Evolutionary conservation across 2,329 filamentous ascomycete genomes (phyloP), one percentile per base, ranked within the genome.

Genomic region (Parascedosporium putredinis): DNA sequence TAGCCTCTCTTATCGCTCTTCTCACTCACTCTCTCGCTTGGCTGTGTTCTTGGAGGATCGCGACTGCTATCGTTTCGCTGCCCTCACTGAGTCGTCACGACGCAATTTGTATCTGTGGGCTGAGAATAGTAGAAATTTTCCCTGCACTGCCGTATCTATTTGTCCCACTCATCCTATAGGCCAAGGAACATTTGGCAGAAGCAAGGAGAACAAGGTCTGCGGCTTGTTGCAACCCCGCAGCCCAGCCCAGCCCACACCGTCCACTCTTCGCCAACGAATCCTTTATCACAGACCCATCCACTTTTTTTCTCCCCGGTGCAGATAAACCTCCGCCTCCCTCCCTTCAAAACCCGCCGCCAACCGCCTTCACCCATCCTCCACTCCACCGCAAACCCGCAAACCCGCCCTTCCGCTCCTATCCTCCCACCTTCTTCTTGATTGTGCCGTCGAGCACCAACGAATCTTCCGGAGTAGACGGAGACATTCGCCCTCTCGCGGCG

Each of bases 271-370:
- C n/a, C n/a, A n/a, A n/a, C n/a, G n/a, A n/a, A 5, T 42, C 38
- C 23, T 20, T 42, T 20, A 18, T 10, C 45, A 16, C 16, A n/a
- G 33, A 23, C 31, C n/a, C n/a, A 36, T 36, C 31, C 45, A 20
- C 9, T 20, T 7, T 14, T 31, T 23, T 40, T 38, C 27, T 40
- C 36, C 12, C 31, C 16, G 24, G 18, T 25, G n/a, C 45, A 34
- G 12, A 25, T 29, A 25, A 25, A 25, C 43, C 43, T 29, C 43
- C 43, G 22, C 20, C 33, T 40, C 25, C 48, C 51, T 49, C 51
- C 52, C 50, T 51, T 43, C 50, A 42, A 40, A 45, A 55, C 50
- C 53, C 51, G 53, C 47, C 47, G 34, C 53, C 51, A 55, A 50
- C 53, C 51, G 50, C 27, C 46, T 48, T 48, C 46, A 48, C 20